phyloP scores from a whole-genome alignment of 2,329 filamentous ascomycete species.

The Coniochaeta sp. region DNA sequence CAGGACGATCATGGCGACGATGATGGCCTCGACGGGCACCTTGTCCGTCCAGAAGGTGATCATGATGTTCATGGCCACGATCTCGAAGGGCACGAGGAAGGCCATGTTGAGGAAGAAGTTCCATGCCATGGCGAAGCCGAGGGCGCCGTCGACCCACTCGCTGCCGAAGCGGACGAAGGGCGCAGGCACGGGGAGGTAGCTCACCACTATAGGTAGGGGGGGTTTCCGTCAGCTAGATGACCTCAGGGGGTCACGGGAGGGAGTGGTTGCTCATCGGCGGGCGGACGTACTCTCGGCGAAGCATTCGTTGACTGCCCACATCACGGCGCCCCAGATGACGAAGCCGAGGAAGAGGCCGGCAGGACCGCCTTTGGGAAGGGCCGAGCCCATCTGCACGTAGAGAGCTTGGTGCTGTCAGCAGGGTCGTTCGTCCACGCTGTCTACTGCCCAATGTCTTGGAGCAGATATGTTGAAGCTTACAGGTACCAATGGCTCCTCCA shows the following conservation, averaged over 20 bases:
- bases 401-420: constrained; percentile 7
- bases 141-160: constrained; percentile 39
- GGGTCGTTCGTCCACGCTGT: not conserved
- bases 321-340: constrained; percentile 15
- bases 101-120: constrained; percentile 46
- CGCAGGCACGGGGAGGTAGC: constrained; percentile 37
- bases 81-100: constrained; percentile 42
- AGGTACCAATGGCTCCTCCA: constrained; percentile 22
- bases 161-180: constrained; percentile 38
- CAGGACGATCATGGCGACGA: constrained; percentile 33
- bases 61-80: constrained; percentile 41
- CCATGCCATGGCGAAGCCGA: constrained; percentile 37
- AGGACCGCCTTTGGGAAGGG: constrained; percentile 24
- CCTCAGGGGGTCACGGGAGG: too few relatives aligned
- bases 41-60: constrained; percentile 40
- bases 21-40: constrained; percentile 36
- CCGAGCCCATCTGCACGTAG: constrained; percentile 22
- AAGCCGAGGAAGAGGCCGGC: constrained; percentile 25
- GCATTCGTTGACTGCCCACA: constrained; percentile 21
- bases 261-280: too few relatives aligned
- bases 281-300: constrained; percentile 40
- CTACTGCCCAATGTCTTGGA: not conserved
- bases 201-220: too few relatives aligned
- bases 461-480: constrained; percentile 6
- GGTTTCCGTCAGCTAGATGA: too few relatives aligned